Conservation (phyloP, 352 stramenopile genomes). For the Pythium oligandrum region DNA sequence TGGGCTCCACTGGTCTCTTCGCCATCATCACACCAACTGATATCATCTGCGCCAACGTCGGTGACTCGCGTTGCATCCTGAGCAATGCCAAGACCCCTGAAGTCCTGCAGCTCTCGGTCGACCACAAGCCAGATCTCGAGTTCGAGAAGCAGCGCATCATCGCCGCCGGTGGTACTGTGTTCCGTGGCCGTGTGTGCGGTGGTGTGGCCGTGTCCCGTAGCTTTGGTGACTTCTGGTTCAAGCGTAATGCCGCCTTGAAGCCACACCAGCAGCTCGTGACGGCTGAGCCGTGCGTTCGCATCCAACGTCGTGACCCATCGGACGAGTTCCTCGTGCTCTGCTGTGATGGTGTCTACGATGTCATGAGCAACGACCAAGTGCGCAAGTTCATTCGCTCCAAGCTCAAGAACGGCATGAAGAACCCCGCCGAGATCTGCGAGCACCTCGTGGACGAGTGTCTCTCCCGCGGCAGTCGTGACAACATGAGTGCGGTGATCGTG, state of each 20-base stretch:
- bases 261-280: constrained; percentile 83
- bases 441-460: constrained; percentile 80
- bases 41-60: constrained; percentile 79
- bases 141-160: constrained; percentile 86
- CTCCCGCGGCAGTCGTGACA: constrained; percentile 77
- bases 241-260: constrained; percentile 73
- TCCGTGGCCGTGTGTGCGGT: constrained; percentile 78
- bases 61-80: constrained; percentile 82
- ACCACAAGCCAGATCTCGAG: constrained; percentile 84
- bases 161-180: constrained; percentile 75
- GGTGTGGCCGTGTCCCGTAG: constrained; percentile 81
- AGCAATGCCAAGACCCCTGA: constrained; percentile 68
- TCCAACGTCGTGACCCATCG: constrained; percentile 60
- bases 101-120: constrained; percentile 75
- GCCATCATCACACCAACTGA: constrained; percentile 78
- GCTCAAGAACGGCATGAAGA: constrained; percentile 47
- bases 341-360: constrained; percentile 94
- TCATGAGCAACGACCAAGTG: constrained; percentile 93
- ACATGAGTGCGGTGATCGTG: constrained; percentile 85
- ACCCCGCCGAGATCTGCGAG: constrained; percentile 67
- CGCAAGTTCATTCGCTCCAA: constrained; percentile 87
- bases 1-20: constrained; percentile 77
- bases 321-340: constrained; percentile 92
- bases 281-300: constrained; percentile 74
- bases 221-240: constrained; percentile 89